These are phyloP conservation scores for Priceomyces haplophilus DNA, from an alignment of 805 yeast genomes.

Conservation along the genomic window DNA sequence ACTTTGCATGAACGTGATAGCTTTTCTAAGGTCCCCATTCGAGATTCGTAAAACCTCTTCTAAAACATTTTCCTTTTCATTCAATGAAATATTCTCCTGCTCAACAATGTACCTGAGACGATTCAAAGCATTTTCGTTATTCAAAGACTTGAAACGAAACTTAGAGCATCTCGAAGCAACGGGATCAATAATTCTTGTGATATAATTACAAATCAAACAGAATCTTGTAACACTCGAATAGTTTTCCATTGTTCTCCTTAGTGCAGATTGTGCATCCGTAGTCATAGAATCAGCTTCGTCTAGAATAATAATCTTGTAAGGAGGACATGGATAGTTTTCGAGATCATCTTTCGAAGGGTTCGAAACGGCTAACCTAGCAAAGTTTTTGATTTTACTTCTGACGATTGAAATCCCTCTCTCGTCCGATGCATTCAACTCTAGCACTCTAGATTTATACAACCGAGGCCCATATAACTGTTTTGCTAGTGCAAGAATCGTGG, in stretches of 20 bases:
- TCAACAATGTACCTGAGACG: conserved; percentile 64
- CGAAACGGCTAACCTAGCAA: conserved; percentile 82
- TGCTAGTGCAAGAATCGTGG: conserved; percentile 81
- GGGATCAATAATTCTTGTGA: conserved; percentile 95
- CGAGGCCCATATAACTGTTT: conserved; percentile 73
- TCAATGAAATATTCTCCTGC: conserved; percentile 26
- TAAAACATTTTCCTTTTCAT: conserved; percentile 50
- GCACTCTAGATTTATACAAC: conserved; percentile 63
- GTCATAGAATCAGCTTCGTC: conserved; percentile 99
- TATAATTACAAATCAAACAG: conserved; percentile 93
- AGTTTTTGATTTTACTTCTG: conserved; percentile 78
- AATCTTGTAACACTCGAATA: conserved; percentile 86
- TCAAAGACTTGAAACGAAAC: conserved; percentile 82
- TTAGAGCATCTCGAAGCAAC: conserved; percentile 95
- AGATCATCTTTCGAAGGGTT: conserved; percentile 70
- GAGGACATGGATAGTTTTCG: conserved; percentile 88
- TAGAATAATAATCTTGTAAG: conserved; percentile 85
- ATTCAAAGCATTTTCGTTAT: conserved; percentile 62
- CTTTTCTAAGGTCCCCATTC: conserved; percentile 88
- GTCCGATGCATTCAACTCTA: conserved; percentile 86
- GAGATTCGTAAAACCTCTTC: conserved; percentile 67
- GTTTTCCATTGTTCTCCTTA: conserved; percentile 91
- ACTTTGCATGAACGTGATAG: conserved; percentile 86
- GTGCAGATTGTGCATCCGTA: conserved; percentile 90
- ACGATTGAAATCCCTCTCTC: conserved; percentile 89